Evolutionary conservation across 305 asterid genomes (phyloP), one percentile per base, ranked within the genome.

Genomic region (Solanum hybrid): DNA sequence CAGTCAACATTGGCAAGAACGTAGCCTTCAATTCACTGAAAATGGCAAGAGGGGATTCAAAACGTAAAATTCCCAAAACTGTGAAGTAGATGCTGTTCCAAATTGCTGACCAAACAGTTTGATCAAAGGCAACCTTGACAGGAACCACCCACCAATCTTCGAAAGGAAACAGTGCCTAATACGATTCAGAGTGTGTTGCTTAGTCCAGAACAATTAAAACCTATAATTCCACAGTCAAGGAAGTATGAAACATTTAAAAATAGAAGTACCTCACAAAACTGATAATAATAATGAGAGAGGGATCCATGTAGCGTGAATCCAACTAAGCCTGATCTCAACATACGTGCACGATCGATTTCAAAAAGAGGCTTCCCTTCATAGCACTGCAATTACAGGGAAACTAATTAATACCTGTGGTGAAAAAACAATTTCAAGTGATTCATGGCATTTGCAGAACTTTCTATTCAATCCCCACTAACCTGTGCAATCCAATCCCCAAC

Each of bases 101-200:
- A 87, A 95, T 57, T 14, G 96, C 98, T 39, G 99, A 89, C 99
- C 99, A 96, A 26, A 91, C 92, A 51, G 99, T 96, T 92, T 96
- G 99, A 92, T 97, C 99, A 69, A 96, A 95, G 14, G 92, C 93
- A 42, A 97, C 98, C 93, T 97, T 97, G 12, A 89, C 96, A 16
- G 98, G 99, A 92, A 96, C 98, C 89, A 97, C 99, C 98, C 99
- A 97, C 99, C 99, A 97, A 90, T 94, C 98, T 6, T 96, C 87
- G 85, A 91, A 96, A 84, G 99, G 99, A 91, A 97, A 95, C 80
- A 97, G 94, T 89, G 96, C 98, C 99, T 97, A 94, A 64, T 22
- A 64, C 3, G 34, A 33, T 2, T 64, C 61, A 69, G 61, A 7
- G 35, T 13, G 79, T 36, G 61, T 40, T 82, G 37, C 69, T 40